Percentiles rank a stretch among this genome's conserved stretches.
Conservation (phyloP, 306 rosid species). For the Quercus suber region DNA sequence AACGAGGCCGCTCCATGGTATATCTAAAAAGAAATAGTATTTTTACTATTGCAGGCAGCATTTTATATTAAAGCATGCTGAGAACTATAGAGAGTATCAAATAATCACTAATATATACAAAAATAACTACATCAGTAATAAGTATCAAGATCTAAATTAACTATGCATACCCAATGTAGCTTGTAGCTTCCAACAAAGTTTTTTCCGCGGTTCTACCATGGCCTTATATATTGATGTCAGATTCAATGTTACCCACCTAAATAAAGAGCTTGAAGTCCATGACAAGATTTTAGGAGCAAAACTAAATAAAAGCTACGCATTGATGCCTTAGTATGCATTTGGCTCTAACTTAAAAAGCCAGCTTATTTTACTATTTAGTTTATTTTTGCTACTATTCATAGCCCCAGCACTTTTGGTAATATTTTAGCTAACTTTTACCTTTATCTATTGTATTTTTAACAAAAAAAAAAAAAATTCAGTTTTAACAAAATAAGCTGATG, state of each 20-base stretch:
- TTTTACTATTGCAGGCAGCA: neutral
- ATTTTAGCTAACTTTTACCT: no score
- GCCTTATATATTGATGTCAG: neutral
- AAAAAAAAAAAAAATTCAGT: no score
- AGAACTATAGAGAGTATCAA: slow-evolving; percentile 6
- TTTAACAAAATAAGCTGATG: no score
- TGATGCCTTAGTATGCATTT: neutral
- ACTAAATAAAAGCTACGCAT: neutral
- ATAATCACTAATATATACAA: neutral
- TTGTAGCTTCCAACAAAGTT: neutral
- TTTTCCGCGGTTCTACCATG: neutral
- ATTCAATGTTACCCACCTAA: neutral
- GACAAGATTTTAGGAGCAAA: neutral
- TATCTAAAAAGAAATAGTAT: slow-evolving; percentile 40
- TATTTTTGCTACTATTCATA: no score
- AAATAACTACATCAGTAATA: no score
- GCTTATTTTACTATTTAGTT: no score
- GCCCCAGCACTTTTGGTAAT: no score
- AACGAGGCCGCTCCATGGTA: slow-evolving; percentile 93
- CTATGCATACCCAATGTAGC: no score
- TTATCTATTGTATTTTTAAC: no score
- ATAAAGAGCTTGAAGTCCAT: neutral
- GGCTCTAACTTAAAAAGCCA: no score
- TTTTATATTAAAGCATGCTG: neutral
- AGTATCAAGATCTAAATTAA: no score